phyloP scores from a whole-genome alignment of 345 rosid genomes.

The Angophora floribunda region DNA sequence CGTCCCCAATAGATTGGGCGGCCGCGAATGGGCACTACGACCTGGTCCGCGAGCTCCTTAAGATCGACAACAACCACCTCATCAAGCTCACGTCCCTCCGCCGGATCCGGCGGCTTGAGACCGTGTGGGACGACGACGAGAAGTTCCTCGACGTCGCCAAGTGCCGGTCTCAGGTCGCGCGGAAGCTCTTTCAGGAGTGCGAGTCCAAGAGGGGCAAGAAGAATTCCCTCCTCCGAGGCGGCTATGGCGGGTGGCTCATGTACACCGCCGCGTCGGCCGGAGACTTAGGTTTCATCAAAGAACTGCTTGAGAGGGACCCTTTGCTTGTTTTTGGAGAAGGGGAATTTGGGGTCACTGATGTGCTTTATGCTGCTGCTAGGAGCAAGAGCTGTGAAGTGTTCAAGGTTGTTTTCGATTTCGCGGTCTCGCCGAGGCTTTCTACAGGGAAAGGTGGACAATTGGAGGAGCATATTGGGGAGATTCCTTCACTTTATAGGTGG shows the following conservation, averaged over 20 bases:
- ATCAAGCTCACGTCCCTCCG: slow-evolving; percentile 91
- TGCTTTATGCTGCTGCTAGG: slow-evolving; percentile 83
- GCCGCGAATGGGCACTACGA: slow-evolving; percentile 94
- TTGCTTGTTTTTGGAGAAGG: slow-evolving; percentile 92
- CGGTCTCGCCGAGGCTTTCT: slow-evolving; percentile 57
- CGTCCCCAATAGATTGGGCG: slow-evolving; percentile 93
- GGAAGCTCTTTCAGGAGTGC: slow-evolving; percentile 58
- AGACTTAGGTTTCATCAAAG: slow-evolving; percentile 56
- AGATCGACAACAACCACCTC: slow-evolving; percentile 81
- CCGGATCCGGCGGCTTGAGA: slow-evolving; percentile 86
- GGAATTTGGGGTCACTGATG: slow-evolving; percentile 90
- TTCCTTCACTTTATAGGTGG: slow-evolving; percentile 53
- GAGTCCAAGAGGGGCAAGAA: slow-evolving; percentile 38
- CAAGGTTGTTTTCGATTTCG: slow-evolving; percentile 60
- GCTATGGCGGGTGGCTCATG: slow-evolving; percentile 93
- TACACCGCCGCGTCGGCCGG: slow-evolving; percentile 98
- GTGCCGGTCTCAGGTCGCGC: slow-evolving; percentile 70
- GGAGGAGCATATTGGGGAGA: slow-evolving; percentile 53
- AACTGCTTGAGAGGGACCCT: slow-evolving; percentile 66
- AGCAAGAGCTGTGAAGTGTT: slow-evolving; percentile 63
- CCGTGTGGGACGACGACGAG: slow-evolving; percentile 96
- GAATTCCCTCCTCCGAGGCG: slow-evolving; percentile 63
- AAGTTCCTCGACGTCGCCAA: slow-evolving; percentile 79
- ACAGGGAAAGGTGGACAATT: slow-evolving; percentile 34
- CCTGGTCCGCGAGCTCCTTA: slow-evolving; percentile 78